Percentiles rank a stretch among this genome's conserved stretches.
phyloP scores from a whole-genome alignment of 2,329 filamentous ascomycete species.

The Elsinoe perseae region DNA sequence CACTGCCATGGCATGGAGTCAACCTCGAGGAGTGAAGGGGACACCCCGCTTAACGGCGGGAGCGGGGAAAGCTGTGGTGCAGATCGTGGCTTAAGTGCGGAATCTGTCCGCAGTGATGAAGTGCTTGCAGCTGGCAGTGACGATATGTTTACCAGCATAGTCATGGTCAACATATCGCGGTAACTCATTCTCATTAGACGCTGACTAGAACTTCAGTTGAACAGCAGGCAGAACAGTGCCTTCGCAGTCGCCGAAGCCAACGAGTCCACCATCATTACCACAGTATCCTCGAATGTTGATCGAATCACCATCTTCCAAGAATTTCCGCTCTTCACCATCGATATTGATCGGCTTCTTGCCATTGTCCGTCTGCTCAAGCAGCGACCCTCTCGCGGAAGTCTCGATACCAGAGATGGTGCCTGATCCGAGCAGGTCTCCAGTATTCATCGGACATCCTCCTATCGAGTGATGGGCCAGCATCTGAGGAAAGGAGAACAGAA shows the following conservation, averaged over 20 bases:
- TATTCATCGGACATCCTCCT: slow-evolving; percentile 65
- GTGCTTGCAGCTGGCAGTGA: background rate
- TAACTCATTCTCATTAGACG: background rate
- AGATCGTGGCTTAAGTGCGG: background rate
- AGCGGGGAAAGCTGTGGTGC: slow-evolving; percentile 4
- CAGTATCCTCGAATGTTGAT: slow-evolving; percentile 59
- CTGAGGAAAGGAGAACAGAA: slow-evolving; percentile 76
- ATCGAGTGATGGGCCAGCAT: slow-evolving; percentile 75
- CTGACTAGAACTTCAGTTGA: slow-evolving; percentile 19
- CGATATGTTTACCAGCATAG: background rate
- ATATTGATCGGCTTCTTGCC: slow-evolving; percentile 59
- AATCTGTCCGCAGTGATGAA: background rate
- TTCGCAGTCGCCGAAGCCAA: slow-evolving; percentile 69
- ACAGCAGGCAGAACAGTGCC: slow-evolving; percentile 52
- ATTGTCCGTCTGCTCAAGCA: slow-evolving; percentile 64
- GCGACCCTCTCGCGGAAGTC: slow-evolving; percentile 54
- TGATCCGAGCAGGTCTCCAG: slow-evolving; percentile 68
- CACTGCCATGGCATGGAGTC: background rate
- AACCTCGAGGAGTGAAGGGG: background rate
- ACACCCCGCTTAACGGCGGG: slow-evolving; percentile 4
- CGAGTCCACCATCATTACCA: slow-evolving; percentile 53
- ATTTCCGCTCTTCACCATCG: slow-evolving; percentile 57
- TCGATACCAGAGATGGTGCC: slow-evolving; percentile 66
- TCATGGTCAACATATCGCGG: background rate
- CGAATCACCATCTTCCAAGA: slow-evolving; percentile 67